Base-by-base conservation (phyloP, 2,329 filamentous ascomycete genomes). In the Fusarium acutatum region DNA sequence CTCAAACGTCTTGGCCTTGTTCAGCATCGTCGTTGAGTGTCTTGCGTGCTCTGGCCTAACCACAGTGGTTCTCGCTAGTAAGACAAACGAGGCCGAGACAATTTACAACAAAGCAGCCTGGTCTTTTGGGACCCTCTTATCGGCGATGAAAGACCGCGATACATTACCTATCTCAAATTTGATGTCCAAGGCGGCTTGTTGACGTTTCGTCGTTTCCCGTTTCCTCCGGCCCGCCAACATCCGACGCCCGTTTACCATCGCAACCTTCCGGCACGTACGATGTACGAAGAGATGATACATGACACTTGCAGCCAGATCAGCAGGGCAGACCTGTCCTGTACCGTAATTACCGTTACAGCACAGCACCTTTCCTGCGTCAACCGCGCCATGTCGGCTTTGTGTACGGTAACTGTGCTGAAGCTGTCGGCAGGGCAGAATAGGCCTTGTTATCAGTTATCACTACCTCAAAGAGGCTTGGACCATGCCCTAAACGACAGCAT, bases 211-310 rank as follows among this genome's bases (percentile, higher is more conserved):
- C 43, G 58, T 50, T 63, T 59, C 52, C 60, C 56, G 60, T 71
- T 57, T 61, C 53, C 52, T 40, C 52, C 70, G 49, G 62, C 34
- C 68, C 67, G 54, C 60, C 58, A 56, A 71, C 56, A 58, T 73
- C 71, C 54, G 71, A 72, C 50, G 37, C 52, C 47, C 67, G 59
- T 72, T 73, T 35, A 43, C 50, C 59, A 41, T 73, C 71, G 72
- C 72, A 75, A 74, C 58, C 60, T 64, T 66, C 73, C 69, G 66
- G 71, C 71, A 71, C 69, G 75, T 74, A 74, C 69, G 73, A 77
- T 75, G 54, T 60, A 61, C 53, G 28, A 44, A 68, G 66, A 68
- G 46, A 53, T 67, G 69, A 47, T 70, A 70, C 67, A 69, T 68
- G 65, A 56, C 24, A 63, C 47, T 44, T 63, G 65, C 63, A 75